Conservation (phyloP, 768 basidiomycete species). For the Suillus variegatus region DNA sequence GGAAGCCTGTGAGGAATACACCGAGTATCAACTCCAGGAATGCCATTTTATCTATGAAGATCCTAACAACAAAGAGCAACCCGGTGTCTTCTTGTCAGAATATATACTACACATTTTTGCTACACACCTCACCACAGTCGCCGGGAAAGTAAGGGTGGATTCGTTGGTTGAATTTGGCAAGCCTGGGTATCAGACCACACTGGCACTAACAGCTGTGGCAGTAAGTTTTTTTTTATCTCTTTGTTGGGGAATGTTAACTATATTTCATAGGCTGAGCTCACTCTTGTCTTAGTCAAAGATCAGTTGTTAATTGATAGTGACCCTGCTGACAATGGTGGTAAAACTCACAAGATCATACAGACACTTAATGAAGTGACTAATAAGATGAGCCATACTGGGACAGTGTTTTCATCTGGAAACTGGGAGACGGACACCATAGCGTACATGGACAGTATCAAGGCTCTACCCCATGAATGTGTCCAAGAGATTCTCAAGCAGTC, state of each 20-base stretch:
- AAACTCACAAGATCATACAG: slow-evolving; percentile 8
- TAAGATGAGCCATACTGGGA: not conserved
- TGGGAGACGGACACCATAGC: not conserved
- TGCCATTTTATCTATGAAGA: slow-evolving; percentile 12
- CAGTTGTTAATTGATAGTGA: not conserved
- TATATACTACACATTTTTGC: slow-evolving; percentile 8
- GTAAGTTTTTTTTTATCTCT: slow-evolving; percentile 5
- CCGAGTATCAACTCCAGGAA: not conserved
- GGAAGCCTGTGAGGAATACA: not conserved
- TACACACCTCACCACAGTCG: slow-evolving; percentile 7
- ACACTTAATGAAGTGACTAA: slow-evolving; percentile 12
- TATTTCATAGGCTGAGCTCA: slow-evolving; percentile 7
- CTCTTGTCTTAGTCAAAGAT: slow-evolving; percentile 6
- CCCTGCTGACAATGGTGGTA: not conserved
- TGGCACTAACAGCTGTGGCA: slow-evolving; percentile 8
- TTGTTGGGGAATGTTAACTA: slow-evolving; percentile 3
- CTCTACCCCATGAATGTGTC: not conserved
- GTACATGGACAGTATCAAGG: not conserved
- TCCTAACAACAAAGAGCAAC: not conserved
- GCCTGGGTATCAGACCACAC: not conserved
- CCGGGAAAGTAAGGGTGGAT: slow-evolving; percentile 3
- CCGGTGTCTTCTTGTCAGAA: slow-evolving; percentile 2
- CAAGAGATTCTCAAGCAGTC: not conserved
- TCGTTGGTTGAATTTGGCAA: slow-evolving; percentile 3
- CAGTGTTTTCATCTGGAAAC: not conserved